Percentiles rank a stretch among this genome's conserved stretches.
Conservation (phyloP, 495 filamentous ascomycete genomes). For the Penicillium macrosclerotiorum region DNA sequence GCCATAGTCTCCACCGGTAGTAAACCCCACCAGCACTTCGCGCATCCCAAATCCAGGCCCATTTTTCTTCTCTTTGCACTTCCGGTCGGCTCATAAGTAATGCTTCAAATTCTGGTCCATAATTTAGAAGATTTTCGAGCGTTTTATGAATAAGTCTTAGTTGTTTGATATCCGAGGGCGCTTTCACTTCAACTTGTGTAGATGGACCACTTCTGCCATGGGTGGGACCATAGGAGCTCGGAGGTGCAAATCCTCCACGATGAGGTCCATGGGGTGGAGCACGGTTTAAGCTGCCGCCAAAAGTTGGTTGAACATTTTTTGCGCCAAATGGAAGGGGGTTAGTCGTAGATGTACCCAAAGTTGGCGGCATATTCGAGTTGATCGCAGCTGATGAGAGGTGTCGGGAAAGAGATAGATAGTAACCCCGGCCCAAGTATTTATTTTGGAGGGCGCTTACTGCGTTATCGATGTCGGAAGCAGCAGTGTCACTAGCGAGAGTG, state of each 20-base stretch:
- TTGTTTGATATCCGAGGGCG: constrained; percentile 75
- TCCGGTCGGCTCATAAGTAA: constrained; percentile 81
- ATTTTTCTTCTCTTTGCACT: constrained; percentile 81
- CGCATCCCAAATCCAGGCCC: constrained; percentile 92
- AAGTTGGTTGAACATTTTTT: constrained; percentile 55
- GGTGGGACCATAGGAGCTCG: constrained; percentile 59
- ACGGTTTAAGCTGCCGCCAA: constrained; percentile 45
- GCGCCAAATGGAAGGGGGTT: constrained; percentile 79
- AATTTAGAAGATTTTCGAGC: constrained; percentile 70
- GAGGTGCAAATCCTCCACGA: constrained; percentile 77
- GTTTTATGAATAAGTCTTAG: constrained; percentile 86
- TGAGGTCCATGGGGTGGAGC: constrained; percentile 61
- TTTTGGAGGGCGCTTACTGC: constrained; percentile 78
- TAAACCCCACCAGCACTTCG: constrained; percentile 75
- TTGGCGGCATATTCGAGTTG: constrained; percentile 50
- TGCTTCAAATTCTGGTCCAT: constrained; percentile 89
- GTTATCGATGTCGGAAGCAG: constrained; percentile 80
- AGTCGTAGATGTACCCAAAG: constrained; percentile 47
- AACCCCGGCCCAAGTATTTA: constrained; percentile 82
- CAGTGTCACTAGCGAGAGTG: constrained; percentile 79
- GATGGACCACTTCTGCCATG: constrained; percentile 40
- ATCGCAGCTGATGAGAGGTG: constrained; percentile 83
- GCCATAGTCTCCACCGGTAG: constrained; percentile 90
- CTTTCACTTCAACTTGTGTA: constrained; percentile 69
- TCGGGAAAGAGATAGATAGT: constrained; percentile 75